These are phyloP conservation scores for Pythium rhizo-oryzae DNA, from an alignment of 352 stramenopile species.

Conservation along the genomic window DNA sequence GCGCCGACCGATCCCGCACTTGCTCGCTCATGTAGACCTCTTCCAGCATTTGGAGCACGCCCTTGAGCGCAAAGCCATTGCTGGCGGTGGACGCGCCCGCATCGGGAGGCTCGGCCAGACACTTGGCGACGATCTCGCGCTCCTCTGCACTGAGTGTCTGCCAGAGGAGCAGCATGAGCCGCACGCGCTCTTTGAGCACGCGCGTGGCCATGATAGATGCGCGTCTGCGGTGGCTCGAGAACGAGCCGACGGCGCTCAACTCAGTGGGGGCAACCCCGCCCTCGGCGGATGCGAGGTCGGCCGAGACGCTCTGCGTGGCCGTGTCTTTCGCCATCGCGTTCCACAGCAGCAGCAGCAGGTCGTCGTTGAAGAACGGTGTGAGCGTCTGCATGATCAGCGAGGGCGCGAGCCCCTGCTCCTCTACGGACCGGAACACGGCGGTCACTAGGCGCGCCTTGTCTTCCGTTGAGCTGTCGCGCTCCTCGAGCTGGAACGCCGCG, in stretches of 20 bases:
- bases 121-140: slow-evolving; percentile 39
- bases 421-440: slow-evolving; percentile 38
- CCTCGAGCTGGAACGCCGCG: slow-evolving; percentile 4
- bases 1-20: slow-evolving; percentile 33
- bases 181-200: slow-evolving; percentile 67
- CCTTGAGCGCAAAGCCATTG: slow-evolving; percentile 33
- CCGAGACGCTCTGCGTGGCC: slow-evolving; percentile 13
- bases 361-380: slow-evolving; percentile 52
- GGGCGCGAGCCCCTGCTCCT: slow-evolving; percentile 26
- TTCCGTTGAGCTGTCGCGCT: neutral
- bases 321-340: slow-evolving; percentile 51
- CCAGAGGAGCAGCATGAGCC: slow-evolving; percentile 51
- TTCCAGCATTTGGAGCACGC: slow-evolving; percentile 52
- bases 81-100: slow-evolving; percentile 11
- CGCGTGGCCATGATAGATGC: slow-evolving; percentile 46
- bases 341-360: slow-evolving; percentile 64
- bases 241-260: neutral
- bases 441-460: slow-evolving; percentile 17
- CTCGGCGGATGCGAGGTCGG: neutral
- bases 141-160: slow-evolving; percentile 60
- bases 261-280: neutral
- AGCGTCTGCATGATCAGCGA: slow-evolving; percentile 45
- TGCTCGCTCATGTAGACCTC: slow-evolving; percentile 67
- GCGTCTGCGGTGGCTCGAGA: slow-evolving; percentile 29
- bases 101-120: slow-evolving; percentile 23